phyloP scores from a whole-genome alignment of 768 basidiomycete species.

The Filobasidium wieringae region DNA sequence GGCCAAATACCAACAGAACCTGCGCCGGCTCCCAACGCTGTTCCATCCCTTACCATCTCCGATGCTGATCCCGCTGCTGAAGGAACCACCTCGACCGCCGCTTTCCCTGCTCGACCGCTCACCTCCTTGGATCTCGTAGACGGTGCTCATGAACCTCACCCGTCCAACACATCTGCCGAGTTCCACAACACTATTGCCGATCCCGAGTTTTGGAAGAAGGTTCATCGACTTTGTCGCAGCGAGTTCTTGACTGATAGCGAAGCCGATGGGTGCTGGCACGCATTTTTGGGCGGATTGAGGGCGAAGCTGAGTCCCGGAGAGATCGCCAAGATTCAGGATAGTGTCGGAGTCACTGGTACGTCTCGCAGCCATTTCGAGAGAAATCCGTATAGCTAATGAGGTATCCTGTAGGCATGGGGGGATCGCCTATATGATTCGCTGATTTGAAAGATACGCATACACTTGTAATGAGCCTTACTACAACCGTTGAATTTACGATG shows the following conservation, averaged over 20 bases:
- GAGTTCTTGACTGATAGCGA: constrained; percentile 58
- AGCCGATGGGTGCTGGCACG: constrained; percentile 64
- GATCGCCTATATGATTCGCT: background rate
- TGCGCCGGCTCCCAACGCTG: constrained; percentile 13
- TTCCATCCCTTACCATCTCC: constrained; percentile 27
- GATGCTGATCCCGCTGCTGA: constrained; percentile 21
- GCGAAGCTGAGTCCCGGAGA: constrained; percentile 67
- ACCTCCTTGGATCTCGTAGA: constrained; percentile 44
- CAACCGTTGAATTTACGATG: background rate
- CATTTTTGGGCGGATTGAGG: constrained; percentile 72
- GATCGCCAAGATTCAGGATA: constrained; percentile 83
- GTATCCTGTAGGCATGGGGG: constrained; percentile 4
- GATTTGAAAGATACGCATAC: background rate
- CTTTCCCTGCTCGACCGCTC: constrained; percentile 58
- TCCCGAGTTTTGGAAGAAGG: constrained; percentile 66
- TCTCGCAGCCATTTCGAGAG: background rate
- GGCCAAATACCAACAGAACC: constrained; percentile 11
- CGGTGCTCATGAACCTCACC: constrained; percentile 29
- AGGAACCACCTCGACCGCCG: constrained; percentile 38
- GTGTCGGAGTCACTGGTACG: constrained; percentile 63
- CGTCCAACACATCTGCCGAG: constrained; percentile 35
- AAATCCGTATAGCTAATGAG: background rate
- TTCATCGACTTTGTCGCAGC: constrained; percentile 55
- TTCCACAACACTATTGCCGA: constrained; percentile 61
- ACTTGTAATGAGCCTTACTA: background rate